These are phyloP conservation scores for Pseudognaphalium luteoalbum DNA, from an alignment of 129 eudicot species.

Conservation along the genomic window DNA sequence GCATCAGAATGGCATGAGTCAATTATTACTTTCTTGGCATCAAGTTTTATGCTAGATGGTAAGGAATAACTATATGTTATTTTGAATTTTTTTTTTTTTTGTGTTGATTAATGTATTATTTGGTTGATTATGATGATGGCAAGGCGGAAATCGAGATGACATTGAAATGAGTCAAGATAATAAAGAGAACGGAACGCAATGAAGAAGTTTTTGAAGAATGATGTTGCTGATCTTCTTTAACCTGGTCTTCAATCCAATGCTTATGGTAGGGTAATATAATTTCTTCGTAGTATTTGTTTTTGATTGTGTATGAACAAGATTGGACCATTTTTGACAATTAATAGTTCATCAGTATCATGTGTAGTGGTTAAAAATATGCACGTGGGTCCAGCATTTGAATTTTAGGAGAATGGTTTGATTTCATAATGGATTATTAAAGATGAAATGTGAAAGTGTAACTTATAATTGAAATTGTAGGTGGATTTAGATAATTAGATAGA, in stretches of 20 bases:
- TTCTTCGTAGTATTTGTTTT: background rate
- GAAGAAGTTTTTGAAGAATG: slow-evolving; percentile 74
- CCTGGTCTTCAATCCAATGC: slow-evolving; percentile 61
- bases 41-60: slow-evolving; percentile 76
- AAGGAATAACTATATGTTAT: background rate
- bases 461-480: background rate
- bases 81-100: background rate
- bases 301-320: background rate
- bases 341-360: background rate
- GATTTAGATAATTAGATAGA: background rate
- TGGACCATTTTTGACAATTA: background rate
- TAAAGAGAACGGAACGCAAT: slow-evolving; percentile 69
- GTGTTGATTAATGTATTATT: background rate
- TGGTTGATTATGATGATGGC: slow-evolving; percentile 38
- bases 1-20: too few species aligned
- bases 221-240: slow-evolving; percentile 75
- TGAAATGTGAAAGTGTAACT: background rate
- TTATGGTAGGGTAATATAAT: slow-evolving; percentile 63
- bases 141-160: slow-evolving; percentile 56
- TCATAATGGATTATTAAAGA: background rate
- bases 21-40: too few species aligned
- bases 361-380: background rate
- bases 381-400: background rate
- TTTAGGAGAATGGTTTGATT: background rate
- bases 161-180: slow-evolving; percentile 53